Evolutionary conservation across 495 filamentous ascomycete genomes (phyloP), one percentile per base, ranked within the genome.

Genomic region (Tuber magnatum): DNA sequence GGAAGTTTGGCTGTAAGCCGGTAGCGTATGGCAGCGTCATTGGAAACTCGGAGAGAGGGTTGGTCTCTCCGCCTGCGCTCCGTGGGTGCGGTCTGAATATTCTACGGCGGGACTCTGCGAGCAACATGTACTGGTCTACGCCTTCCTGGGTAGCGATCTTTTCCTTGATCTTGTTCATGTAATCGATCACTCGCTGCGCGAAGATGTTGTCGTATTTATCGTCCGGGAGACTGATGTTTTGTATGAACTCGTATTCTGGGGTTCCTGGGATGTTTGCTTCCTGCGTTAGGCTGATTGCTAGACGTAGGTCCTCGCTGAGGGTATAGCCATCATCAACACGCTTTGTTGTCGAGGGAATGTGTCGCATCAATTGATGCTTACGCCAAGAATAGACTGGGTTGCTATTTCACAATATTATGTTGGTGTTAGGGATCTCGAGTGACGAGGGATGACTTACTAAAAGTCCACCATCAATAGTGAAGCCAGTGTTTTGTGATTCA

Each of bases 401-500:
- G 32, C 74, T 73, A 71, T 28, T 32, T 32, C n/a, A 61, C 10
- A 1, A 16, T 14, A 2, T 12, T 28, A 4, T 46, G 20, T 32
- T 16, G 40, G 14, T 51, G 38, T 41, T 35, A 40, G 28, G 35
- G 28, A 48, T 74, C 44, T 46, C 22, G 68, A 46, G 61, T 24
- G 42, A 38, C 22, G 41, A 14, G 9, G 46, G 28, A 35, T 71
- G 65, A 75, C 69, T 14, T 65, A 75, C 74, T 38, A 41, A 56
- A 75, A 75, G 69, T 75, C 74, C 7, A 75, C 44, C 74, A 75
- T 75, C 14, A 75, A 70, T 70, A 75, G 43, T 46, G 74, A 56
- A 16, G 71, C 24, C n/a, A 75, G 46, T 39, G 70, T 41, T 35
- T 61, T 56, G 10, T 40, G 46, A 44, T 24, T 18, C 22, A 75